Evolutionary conservation across 352 stramenopile genomes (phyloP), one percentile per base, ranked within the genome.

Genomic region (Globisporangium nagaii): DNA sequence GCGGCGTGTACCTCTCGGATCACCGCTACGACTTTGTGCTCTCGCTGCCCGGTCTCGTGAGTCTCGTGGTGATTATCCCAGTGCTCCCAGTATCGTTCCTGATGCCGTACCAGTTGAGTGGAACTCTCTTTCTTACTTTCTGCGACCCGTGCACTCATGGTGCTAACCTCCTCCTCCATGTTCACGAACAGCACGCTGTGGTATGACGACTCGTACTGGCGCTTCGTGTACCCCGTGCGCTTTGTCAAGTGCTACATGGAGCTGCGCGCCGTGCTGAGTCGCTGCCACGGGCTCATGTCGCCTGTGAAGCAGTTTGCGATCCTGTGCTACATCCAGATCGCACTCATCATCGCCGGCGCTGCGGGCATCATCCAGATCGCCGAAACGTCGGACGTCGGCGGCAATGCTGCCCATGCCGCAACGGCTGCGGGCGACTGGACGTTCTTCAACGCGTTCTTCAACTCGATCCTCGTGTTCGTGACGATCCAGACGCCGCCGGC

Each of bases 381-480:
- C 12, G 84, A 93, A 66, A 93, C 84, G 2, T 87, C 85, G 60
- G 77, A 88, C 55, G n/a, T n/a, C n/a, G n/a, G n/a, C n/a, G 71
- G 60, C 7, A 69, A 53, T 4, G 30, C 58, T 65, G 39, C 69
- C 55, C 35, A 68, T 25, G 64, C 47, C 28, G 71, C 75, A 9
- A 88, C 83, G 28, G 70, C 86, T 25, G 61, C 71, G 4, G 83
- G 83, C 35, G 82, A 94, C 45, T 94, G 84, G 84, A 94, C 84
- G 2, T 94, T 91, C 49, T 94, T 94, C 67, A 92, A 92, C 54
- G 70, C 84, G 22, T 90, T 90, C 43, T 94, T 94, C 72, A 94
- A 94, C 51, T 94, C 84, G 20, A 75, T 94, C 8, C 80, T 94
- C 55, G 82, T 89, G 17, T 94, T 94, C 20, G 84, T 94, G 41